These are phyloP conservation scores for Phytophthora tentaculata DNA, from an alignment of 352 stramenopile species.

Conservation along the genomic window DNA sequence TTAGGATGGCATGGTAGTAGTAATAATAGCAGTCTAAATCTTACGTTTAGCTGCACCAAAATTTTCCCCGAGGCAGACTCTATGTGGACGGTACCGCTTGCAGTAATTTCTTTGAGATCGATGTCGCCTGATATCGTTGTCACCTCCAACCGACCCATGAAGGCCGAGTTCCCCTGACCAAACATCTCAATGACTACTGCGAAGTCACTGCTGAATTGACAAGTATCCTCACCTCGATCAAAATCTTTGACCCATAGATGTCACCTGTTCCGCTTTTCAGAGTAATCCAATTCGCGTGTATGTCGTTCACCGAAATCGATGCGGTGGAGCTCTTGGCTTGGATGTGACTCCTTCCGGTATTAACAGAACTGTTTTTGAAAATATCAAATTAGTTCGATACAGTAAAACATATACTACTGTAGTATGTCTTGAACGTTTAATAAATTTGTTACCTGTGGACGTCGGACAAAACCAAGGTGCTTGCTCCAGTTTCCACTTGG, in stretches of 20 bases:
- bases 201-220: neutral
- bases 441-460: conserved; percentile 46
- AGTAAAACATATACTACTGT: too few species aligned
- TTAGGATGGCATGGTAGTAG: neutral
- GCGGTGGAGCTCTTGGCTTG: conserved; percentile 53
- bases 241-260: conserved; percentile 43
- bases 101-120: conserved; percentile 51
- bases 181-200: neutral
- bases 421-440: too few species aligned
- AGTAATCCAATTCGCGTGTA: conserved; percentile 69
- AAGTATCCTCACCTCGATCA: conserved; percentile 38
- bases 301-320: conserved; percentile 42
- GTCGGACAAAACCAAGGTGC: conserved; percentile 44
- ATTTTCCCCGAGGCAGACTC: conserved; percentile 75
- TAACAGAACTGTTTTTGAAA: conserved; percentile 40
- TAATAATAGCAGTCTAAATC: neutral
- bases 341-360: conserved; percentile 59
- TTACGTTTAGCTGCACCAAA: conserved; percentile 56
- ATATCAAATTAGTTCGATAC: conserved; percentile 4
- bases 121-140: conserved; percentile 66
- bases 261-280: conserved; percentile 52
- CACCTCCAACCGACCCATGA: conserved; percentile 73
- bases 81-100: conserved; percentile 62
- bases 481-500: conserved; percentile 52
- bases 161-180: conserved; percentile 60